Percentiles rank a stretch among this genome's conserved stretches.
These are phyloP conservation scores for Collybiopsis confluens DNA, from an alignment of 768 basidiomycete species.

Conservation along the genomic window DNA sequence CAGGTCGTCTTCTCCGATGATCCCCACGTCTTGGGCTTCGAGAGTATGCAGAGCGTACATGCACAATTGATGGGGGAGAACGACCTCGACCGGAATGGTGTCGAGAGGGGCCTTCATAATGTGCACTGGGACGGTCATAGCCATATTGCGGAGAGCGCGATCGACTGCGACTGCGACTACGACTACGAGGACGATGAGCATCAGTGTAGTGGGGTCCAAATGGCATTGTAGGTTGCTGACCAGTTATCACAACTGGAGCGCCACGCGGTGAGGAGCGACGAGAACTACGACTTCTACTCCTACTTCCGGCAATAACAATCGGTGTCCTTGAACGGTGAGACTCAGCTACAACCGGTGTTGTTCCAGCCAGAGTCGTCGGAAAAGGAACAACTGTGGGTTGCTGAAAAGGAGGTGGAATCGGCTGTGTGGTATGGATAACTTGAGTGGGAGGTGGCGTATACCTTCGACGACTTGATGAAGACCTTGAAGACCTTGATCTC, in stretches of 20 bases:
- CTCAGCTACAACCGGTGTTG: not conserved
- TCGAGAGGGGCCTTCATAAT: not conserved
- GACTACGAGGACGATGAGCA: not conserved
- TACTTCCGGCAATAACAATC: slow-evolving; percentile 9
- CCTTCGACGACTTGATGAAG: not conserved
- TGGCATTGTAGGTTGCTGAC: not conserved
- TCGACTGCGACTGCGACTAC: slow-evolving; percentile 6
- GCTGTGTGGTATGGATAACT: not conserved
- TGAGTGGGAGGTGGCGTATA: not conserved
- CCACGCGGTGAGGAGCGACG: slow-evolving; percentile 3
- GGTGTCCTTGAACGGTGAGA: not conserved
- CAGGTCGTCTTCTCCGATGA: not conserved
- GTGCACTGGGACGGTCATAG: not conserved
- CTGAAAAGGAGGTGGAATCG: not conserved
- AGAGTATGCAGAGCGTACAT: not conserved
- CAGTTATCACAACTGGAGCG: not conserved
- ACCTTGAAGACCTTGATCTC: not conserved
- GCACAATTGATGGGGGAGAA: slow-evolving; percentile 9
- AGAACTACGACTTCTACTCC: slow-evolving; percentile 16
- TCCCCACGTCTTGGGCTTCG: slow-evolving; percentile 1
- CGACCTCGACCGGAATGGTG: slow-evolving; percentile 7
- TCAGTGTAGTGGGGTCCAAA: not conserved
- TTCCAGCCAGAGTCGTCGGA: not conserved
- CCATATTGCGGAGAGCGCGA: not conserved
- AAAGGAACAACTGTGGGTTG: slow-evolving; percentile 1